Base-by-base conservation (phyloP, 2,329 filamentous ascomycete genomes). In the Aspergillus aculeatus region DNA sequence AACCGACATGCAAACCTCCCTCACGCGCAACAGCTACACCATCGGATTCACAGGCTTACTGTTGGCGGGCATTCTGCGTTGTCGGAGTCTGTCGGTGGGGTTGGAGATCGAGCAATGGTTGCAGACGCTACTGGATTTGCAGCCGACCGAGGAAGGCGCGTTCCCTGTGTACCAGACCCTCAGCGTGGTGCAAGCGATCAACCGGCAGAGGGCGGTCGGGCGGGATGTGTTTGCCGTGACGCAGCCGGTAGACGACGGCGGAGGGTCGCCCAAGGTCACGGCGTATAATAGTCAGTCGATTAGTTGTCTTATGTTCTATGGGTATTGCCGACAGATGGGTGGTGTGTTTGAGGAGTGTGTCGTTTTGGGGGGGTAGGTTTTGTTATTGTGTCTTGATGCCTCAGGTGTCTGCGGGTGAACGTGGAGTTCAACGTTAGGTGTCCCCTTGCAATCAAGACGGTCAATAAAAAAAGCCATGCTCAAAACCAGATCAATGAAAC, bases 41-140 rank as follows among this genome's bases (percentile, higher is more conserved):
- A 67, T 70, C n/a, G 68, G 68, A 9, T 66, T 69, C 60, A 68
- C 67, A 0, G 65, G 67, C 44, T 26, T 70, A n/a, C 49, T 69
- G 1, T 50, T 70, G 3, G 61, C 68, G 3, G 65, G 57, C 1
- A n/a, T 62, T 9, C 60, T 70, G 2, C 62, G 67, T 7, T 70
- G 67, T 19, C 66, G 66, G 14, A 47, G 59, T 11, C 50, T 59
- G 0, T 4, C 49, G 47, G 38, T 67, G 6, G 57, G 62, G 0
- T 1, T 64, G 2, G 56, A 63, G 24, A 68, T 70, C 29, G 50
- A 69, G 50, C 10, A 53, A 1, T 69, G 67, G 67, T n/a, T 70
- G 2, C 50, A 65, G 19, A 51, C 9, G 7, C 52, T 70, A 2
- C 19, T 59, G 2, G 23, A 49, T 9, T 5, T 66, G 49, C 65